Percentiles rank a stretch among this genome's conserved stretches.
phyloP scores from a whole-genome alignment of 352 stramenopile genomes.

The Lagenidium sp. region DNA sequence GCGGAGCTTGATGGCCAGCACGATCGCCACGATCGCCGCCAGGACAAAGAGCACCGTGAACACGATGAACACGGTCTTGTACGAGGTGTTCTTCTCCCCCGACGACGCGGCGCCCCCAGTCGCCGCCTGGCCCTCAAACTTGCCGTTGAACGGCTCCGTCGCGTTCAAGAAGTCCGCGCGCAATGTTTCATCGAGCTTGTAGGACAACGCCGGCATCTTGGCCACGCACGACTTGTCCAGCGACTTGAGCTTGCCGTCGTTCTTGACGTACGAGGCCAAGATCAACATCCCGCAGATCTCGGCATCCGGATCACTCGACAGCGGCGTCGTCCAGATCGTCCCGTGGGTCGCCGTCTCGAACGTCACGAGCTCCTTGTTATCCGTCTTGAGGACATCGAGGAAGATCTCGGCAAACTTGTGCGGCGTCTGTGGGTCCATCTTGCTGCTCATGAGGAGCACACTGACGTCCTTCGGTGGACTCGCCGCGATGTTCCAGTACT shows the following conservation, averaged over 20 bases:
- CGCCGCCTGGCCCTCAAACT: conserved; percentile 14
- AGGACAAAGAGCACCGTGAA: conserved; percentile 30
- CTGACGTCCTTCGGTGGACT: conserved; percentile 23
- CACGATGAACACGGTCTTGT: conserved; percentile 35
- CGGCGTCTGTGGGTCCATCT: conserved; percentile 38
- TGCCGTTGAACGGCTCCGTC: conserved; percentile 25
- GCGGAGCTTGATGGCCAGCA: conserved; percentile 22
- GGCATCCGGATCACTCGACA: conserved; percentile 11
- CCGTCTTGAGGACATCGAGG: conserved; percentile 16
- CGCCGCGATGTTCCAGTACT: conserved; percentile 39
- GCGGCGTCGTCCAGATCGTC: conserved; percentile 20
- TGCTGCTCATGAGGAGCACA: conserved; percentile 37
- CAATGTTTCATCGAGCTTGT: conserved; percentile 10
- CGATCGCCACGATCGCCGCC: conserved; percentile 9
- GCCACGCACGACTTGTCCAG: conserved; percentile 40
- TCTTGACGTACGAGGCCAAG: conserved; percentile 28
- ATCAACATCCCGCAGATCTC: conserved; percentile 38
- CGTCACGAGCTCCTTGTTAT: conserved; percentile 31
- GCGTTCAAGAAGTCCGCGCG: conserved; percentile 21
- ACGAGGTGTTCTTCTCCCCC: conserved; percentile 8
- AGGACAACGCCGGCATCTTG: conserved; percentile 20
- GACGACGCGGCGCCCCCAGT: conserved; percentile 2
- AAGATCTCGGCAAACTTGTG: conserved; percentile 39
- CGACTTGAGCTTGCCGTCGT: conserved; percentile 16
- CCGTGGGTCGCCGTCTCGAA: conserved; percentile 33